Evolutionary conservation across 106 monocot species (phyloP), one percentile per base, ranked within the genome.

Genomic region (Agapanthus africanus): DNA sequence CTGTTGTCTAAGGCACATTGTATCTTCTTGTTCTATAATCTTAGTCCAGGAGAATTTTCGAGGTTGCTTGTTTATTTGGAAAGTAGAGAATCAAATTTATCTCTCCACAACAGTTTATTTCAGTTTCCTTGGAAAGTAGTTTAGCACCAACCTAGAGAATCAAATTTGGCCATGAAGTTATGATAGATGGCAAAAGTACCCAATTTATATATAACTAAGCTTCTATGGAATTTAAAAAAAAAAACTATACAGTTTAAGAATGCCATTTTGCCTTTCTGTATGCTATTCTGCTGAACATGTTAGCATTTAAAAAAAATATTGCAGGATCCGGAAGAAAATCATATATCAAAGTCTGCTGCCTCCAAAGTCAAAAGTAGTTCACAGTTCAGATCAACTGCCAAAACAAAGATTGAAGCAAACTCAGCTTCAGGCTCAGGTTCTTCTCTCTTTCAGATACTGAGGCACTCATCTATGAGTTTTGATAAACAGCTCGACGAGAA

Each of bases 371-470:
- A 10, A 2, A 76, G 51, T 22, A 74, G 50, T 56, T 81, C 86
- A 49, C 85, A 88, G 44, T 18, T 60, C 54, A 90, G 79, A 73
- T 34, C 72, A 68, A 44, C 76, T 49, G 34, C 11, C 11, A 73
- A 68, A 60, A 46, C 66, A 60, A 83, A 59, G 49, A 26, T 31
- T 35, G 66, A 67, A 51, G 49, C 19, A 1, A 47, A 38, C 60
- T 34, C 52, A 14, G 70, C 30, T 21, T 54, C 73, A 65, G 30
- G 49, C 5, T 70, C 77, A 3, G 50, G 79, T 52, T 40, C 80
- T 40, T 95, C 94, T 15, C 83, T 95, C 40, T 88, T 91, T 54
- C 69, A 91, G 32, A 88, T 88, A 26, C 74, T 91, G 22, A 79
- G 77, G 5, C 84, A 67, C 11, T 85, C 93, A 21, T 90, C 93